Base-by-base conservation (phyloP, 768 basidiomycete genomes). In the Termitomyces eurrhizus region DNA sequence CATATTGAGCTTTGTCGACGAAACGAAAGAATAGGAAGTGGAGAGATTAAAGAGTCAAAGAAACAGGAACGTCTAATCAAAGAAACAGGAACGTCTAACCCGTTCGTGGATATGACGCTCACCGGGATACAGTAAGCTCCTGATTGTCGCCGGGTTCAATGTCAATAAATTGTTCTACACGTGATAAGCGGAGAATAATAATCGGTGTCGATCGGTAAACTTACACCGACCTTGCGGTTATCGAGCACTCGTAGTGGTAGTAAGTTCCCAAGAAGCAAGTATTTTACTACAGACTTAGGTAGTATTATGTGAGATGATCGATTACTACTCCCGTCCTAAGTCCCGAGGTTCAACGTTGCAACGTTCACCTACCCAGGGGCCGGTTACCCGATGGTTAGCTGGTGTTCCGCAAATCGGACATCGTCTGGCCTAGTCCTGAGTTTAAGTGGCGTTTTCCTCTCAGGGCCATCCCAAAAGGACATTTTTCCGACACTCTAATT, bases 1-100 rank as follows among this genome's bases (percentile, higher is more conserved):
- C 86, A 86, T 87, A 37, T 32, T 56, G 45, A 54, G 52, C 64
- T 56, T 63, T 2, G 55, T 65, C 64, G 60, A 57, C 29, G 55
- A 54, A 41, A 42, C 29, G 33, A 13, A 48, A 33, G 32, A 51
- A 37, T n/a, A 16, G 37, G 18, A 24, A 7, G 45, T 46, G 24
- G 24, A 46, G 6, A 26, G 6, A 26, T 26, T 5, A 5, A 24
- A 41, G 52, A 44, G 44, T 35, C 13, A 36, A 13, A 14, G 42
- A 49, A 50, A 48, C 14, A 50, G 56, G 32, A 37, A 39, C 56
- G 53, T 59, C 44, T 63, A 60, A 53, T 35, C 13, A 36, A 13
- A 14, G 42, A 49, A 50, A 48, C 14, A 50, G 56, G 32, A 37
- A 39, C 56, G 53, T 59, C 44, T 63, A 60, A 53, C 21, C 37